Evolutionary conservation across 2,329 filamentous ascomycete species (phyloP), one percentile per base, ranked within the genome.

Genomic region (Exophiala dermatitidis): DNA sequence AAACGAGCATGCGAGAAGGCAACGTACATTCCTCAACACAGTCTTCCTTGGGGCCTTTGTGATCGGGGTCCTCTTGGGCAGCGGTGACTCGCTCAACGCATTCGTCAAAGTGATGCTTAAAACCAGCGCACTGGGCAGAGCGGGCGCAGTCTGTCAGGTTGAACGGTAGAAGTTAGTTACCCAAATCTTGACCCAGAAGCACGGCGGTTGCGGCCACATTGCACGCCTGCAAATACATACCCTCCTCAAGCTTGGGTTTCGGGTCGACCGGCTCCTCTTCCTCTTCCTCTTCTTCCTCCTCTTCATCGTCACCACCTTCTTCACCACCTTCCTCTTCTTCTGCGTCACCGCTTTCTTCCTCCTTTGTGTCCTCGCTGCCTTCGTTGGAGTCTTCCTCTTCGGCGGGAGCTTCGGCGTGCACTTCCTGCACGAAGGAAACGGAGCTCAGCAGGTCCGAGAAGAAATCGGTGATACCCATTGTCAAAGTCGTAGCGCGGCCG

Each of bases 21-120:
- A 19, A 83, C 90, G 75, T 86, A 97, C 93, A 98, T 80, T 98
- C 93, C 80, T 98, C 93, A 64, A 97, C 89, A 68, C 93, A 98
- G 78, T 97, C 90, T 81, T 98, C 93, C 67, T 87, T 83, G 66
- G 84, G 77, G 52, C 77, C 84, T 74, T 84, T 83, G 73, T 80
- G 78, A 65, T 85, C 83, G 61, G 85, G 80, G 64, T 85, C 81
- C 67, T 89, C 82, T 65, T 78, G 71, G 69, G 79, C 73, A 56
- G 68, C 68, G 57, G 84, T 88, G 65, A 98, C 93, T 67, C 93
- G 90, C 82, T 95, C 90, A 65, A 91, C 90, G 73, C 93, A 98
- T 77, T 96, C 89, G 63, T 97, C 91, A 72, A 86, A 97, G 81
- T 98, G 93, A 80, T 97, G 91, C 84, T 97, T 98, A 69, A 82